Percentiles rank a stretch among this genome's conserved stretches.
Evolutionary conservation across 179 eudicot species (phyloP).

Genomic region (Amaranthus tricolor): DNA sequence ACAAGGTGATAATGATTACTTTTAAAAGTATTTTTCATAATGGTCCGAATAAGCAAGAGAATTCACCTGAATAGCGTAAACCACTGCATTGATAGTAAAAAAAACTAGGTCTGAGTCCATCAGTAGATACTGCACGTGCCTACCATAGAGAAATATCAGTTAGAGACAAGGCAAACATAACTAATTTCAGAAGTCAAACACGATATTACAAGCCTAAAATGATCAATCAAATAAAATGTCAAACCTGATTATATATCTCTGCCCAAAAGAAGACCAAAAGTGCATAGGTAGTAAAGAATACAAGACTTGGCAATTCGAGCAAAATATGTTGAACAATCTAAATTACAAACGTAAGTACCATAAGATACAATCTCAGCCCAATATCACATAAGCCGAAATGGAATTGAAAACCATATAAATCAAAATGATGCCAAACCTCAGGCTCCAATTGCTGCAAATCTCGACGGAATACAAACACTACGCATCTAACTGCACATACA

Average conservation of each 20-base stretch:
- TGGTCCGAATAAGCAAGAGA: conserved; percentile 11
- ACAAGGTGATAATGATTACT: neutral
- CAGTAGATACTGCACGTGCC: conserved; percentile 93
- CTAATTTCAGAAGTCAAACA: neutral
- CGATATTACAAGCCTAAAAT: neutral
- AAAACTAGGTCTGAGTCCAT: conserved; percentile 80
- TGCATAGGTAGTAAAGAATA: conserved; percentile 92
- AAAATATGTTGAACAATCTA: conserved; percentile 77
- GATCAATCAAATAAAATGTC: conserved; percentile 3
- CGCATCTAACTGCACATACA: conserved; percentile 62
- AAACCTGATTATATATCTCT: conserved; percentile 94
- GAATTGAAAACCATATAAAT: neutral
- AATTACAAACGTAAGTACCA: conserved; percentile 21
- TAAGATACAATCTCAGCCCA: conserved; percentile 20
- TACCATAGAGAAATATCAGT: conserved; percentile 14
- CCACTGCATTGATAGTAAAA: conserved; percentile 76
- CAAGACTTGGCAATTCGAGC: conserved; percentile 94
- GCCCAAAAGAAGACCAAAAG: conserved; percentile 95
- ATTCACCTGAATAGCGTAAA: conserved; percentile 79
- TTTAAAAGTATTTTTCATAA: neutral
- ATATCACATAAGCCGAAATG: neutral
- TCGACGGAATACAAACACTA: conserved; percentile 77
- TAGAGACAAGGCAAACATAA: conserved; percentile 14
- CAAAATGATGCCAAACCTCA: conserved; percentile 45
- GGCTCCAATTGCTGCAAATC: conserved; percentile 70